Evolutionary conservation across 2,329 filamentous ascomycete species (phyloP), one percentile per base, ranked within the genome.

Genomic region (Meredithiella fracta): DNA sequence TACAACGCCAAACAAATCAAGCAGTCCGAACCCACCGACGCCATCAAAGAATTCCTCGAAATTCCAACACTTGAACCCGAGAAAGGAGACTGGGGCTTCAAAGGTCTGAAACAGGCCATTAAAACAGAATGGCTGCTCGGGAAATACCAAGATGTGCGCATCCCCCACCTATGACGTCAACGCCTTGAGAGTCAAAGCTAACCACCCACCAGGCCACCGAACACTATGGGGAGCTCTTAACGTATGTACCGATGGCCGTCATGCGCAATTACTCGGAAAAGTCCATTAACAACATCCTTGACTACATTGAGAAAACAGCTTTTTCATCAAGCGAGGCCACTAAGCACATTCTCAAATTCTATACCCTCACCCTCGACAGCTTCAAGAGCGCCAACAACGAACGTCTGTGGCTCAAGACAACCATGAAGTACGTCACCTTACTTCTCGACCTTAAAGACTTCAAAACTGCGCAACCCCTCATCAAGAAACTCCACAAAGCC

Each of bases 1-100:
- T 98, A 97, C 77, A 97, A 96, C 70, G 92, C 92, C 47, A 98
- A 98, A 71, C 91, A 97, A 72, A 82, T 94, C 67, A 98, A 97
- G 73, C 75, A 76, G 47, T 83, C 83, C 60, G 88, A 90, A 58
- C 89, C 91, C 0, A 80, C 92, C 64, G 88, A 88, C 62, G 92
- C 92, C 1, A 85, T 98, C 56, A 80, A 83, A 37, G 91, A 97
- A 67, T 98, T 98, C 64, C 72, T 97, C n/a, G 85, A 81, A 31
- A 84, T 98, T 60, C 89, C 88, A 3, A 74, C 78, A 14, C 69
- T 96, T 49, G 91, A 98, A 68, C 71, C 82, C 55, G 88, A 95
- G 67, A 98, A 97, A 72, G 88, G 88, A 59, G 91, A 98, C 68
- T 97, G 91, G 92, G 92, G 92, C 0, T 98, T 98, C 76, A 98